Evolutionary conservation across 2,329 filamentous ascomycete species (phyloP).

Genomic region (Fusarium zealandicum): DNA sequence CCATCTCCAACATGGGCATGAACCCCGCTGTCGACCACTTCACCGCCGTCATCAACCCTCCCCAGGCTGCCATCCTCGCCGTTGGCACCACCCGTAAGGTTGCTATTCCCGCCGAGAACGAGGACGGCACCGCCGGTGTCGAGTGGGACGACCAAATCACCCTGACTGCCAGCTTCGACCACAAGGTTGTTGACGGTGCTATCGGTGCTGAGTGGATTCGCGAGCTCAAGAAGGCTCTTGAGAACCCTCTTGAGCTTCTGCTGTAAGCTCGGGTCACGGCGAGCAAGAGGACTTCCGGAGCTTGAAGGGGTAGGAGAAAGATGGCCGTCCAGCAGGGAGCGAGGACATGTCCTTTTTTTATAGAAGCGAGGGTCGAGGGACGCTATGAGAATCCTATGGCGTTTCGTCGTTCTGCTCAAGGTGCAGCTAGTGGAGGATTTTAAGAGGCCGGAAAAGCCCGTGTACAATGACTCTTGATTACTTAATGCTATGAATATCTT

Average conservation of each 20-base stretch:
- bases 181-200: slow-evolving; percentile 97
- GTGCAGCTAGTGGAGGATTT: slow-evolving; percentile 2
- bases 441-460: slow-evolving; percentile 43
- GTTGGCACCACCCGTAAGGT: slow-evolving; percentile 97
- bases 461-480: slow-evolving; percentile 55
- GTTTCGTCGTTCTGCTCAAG: too few species aligned
- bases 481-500: slow-evolving; percentile 50
- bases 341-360: slow-evolving; percentile 37
- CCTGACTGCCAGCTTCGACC: slow-evolving; percentile 95
- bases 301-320: slow-evolving; percentile 1
- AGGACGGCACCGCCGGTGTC: slow-evolving; percentile 76
- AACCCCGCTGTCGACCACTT: slow-evolving; percentile 96
- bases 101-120: slow-evolving; percentile 82
- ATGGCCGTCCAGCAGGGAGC: slow-evolving; percentile 16
- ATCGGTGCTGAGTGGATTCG: slow-evolving; percentile 96
- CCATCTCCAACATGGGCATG: slow-evolving; percentile 99
- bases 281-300: slow-evolving; percentile 1
- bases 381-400: too few species aligned
- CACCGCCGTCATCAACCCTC: slow-evolving; percentile 98
- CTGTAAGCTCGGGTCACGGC: slow-evolving; percentile 63
- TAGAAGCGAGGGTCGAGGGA: slow-evolving; percentile 28
- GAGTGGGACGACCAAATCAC: slow-evolving; percentile 98
- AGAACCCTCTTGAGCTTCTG: slow-evolving; percentile 95
- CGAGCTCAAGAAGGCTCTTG: slow-evolving; percentile 95
- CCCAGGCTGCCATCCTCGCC: slow-evolving; percentile 93